phyloP scores from a whole-genome alignment of 306 rosid genomes.

The Argentina anserina region DNA sequence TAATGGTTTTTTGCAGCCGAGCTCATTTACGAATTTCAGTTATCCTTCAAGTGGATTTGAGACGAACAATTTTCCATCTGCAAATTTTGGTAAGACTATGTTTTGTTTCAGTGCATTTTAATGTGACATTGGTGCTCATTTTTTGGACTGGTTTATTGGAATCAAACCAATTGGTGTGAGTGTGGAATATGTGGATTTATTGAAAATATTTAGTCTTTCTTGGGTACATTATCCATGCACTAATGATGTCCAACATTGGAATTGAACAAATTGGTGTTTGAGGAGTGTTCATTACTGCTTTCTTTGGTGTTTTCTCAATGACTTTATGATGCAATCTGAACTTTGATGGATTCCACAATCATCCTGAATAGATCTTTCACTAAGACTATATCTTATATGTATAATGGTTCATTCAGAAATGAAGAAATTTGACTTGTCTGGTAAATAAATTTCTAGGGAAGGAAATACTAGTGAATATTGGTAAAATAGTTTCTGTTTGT shows the following conservation, averaged over 20 bases:
- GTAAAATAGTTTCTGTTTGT: neutral
- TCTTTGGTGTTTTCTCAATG: neutral
- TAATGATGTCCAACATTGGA: neutral
- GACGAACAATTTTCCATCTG: constrained; percentile 22
- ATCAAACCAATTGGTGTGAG: neutral
- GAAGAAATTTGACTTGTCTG: too few species aligned
- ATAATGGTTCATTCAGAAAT: too few species aligned
- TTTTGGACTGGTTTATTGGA: neutral
- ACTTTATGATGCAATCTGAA: neutral
- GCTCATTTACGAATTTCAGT: constrained; percentile 28
- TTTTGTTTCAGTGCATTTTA: neutral
- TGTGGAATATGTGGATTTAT: neutral
- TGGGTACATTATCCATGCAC: neutral
- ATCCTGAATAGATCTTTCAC: neutral
- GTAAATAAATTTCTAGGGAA: too few species aligned
- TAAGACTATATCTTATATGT: too few species aligned
- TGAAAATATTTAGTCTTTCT: neutral
- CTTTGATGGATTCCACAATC: neutral
- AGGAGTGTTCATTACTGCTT: neutral
- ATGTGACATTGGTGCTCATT: neutral
- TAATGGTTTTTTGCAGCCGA: constrained; percentile 34
- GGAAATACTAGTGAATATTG: too few species aligned
- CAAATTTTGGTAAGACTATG: constrained; percentile 24
- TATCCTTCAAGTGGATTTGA: constrained; percentile 28
- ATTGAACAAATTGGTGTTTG: too few species aligned